These are phyloP conservation scores for Multifurca ochricompacta DNA, from an alignment of 768 basidiomycete genomes.

Conservation along the genomic window DNA sequence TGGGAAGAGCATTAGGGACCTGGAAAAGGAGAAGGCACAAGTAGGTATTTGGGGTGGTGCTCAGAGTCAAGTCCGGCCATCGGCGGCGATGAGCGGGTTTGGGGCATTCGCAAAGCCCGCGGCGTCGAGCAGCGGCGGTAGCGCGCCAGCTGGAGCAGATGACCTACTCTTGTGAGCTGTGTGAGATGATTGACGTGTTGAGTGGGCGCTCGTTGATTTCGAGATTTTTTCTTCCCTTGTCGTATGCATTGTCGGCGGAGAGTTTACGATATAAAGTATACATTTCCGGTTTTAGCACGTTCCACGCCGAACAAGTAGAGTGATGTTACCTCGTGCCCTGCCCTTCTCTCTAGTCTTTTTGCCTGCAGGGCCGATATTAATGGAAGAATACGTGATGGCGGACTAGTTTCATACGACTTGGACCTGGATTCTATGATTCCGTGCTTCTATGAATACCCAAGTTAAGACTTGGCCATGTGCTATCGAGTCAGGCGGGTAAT, in stretches of 20 bases:
- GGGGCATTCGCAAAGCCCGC: slow-evolving; percentile 26
- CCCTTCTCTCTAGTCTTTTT: not conserved
- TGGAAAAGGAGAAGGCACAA: slow-evolving; percentile 81
- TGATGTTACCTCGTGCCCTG: not conserved
- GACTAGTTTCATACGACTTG: no score
- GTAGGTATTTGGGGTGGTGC: slow-evolving; percentile 77
- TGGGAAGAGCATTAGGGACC: slow-evolving; percentile 78
- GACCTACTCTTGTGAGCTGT: slow-evolving; percentile 34
- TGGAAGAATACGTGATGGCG: no score
- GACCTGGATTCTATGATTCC: no score
- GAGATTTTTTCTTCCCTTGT: not conserved
- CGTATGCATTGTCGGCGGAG: not conserved
- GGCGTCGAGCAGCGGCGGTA: slow-evolving; percentile 19
- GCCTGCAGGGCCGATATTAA: no score
- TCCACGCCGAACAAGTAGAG: not conserved
- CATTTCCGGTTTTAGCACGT: not conserved
- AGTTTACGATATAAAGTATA: not conserved
- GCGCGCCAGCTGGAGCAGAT: slow-evolving; percentile 27
- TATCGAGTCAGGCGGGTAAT: no score
- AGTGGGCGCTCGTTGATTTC: not conserved
- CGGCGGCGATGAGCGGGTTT: slow-evolving; percentile 24
- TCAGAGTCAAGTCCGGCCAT: slow-evolving; percentile 18
- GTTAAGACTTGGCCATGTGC: no score
- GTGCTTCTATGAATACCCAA: no score
- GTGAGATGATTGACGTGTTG: not conserved